These are phyloP conservation scores for Biancaea sappan DNA, from an alignment of 306 rosid genomes.

Conservation along the genomic window DNA sequence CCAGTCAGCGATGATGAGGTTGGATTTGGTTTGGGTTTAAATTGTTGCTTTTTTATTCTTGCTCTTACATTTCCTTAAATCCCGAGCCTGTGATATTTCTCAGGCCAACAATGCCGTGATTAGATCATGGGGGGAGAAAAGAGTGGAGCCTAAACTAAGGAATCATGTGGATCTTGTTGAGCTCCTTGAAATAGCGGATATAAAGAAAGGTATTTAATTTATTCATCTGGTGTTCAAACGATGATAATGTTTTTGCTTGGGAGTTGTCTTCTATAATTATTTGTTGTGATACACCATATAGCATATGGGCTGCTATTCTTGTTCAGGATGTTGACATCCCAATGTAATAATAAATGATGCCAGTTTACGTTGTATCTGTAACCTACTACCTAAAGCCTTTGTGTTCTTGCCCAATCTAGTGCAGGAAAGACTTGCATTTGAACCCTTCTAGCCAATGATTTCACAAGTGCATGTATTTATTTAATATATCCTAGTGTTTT, in stretches of 20 bases:
- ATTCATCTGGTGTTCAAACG: not conserved
- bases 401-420: not conserved
- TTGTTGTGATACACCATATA: not conserved
- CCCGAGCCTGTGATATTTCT: not conserved
- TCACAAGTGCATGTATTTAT: not conserved
- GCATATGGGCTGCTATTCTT: not conserved
- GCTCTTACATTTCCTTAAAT: not conserved
- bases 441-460: not conserved
- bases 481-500: not conserved
- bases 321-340: not conserved
- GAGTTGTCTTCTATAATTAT: not conserved
- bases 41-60: not conserved
- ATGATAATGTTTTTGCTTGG: not conserved
- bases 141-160: constrained; percentile 78
- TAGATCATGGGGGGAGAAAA: constrained; percentile 86
- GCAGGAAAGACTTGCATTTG: not conserved
- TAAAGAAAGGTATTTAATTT: constrained; percentile 51
- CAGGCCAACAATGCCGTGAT: constrained; percentile 81
- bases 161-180: constrained; percentile 82
- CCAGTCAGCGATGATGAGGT: constrained; percentile 85
- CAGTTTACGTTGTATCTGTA: not conserved
- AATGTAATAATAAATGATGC: not conserved
- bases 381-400: not conserved
- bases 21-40: not conserved
- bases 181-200: constrained; percentile 70